Evolutionary conservation across 306 rosid genomes (phyloP).

Genomic region (Abrus pulchellus): DNA sequence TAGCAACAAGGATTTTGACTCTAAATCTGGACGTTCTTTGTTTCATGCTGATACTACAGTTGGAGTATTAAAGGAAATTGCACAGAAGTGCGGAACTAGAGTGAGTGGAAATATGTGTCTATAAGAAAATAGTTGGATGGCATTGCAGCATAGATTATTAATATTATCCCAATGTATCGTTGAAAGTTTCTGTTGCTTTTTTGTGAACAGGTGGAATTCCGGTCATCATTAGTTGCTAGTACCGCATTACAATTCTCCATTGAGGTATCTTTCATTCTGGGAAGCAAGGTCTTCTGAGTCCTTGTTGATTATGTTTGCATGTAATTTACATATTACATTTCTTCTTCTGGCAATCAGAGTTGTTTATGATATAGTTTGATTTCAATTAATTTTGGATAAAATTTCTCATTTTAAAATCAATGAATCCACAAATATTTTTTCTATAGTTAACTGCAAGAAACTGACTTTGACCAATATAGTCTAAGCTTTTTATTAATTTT

Average conservation of each 20-base stretch:
- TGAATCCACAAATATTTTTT: conserved; percentile 1
- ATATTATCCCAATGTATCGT: neutral
- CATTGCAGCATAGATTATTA: conserved; percentile 31
- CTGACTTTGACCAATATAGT: conserved; percentile 6
- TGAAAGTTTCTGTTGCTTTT: conserved; percentile 29
- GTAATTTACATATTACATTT: neutral
- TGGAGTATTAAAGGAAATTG: conserved; percentile 75
- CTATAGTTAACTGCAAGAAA: neutral
- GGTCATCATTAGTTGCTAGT: conserved; percentile 65
- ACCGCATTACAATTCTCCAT: conserved; percentile 70
- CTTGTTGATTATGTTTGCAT: conserved; percentile 30
- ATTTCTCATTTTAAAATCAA: neutral
- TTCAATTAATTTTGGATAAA: neutral
- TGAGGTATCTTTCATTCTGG: conserved; percentile 62
- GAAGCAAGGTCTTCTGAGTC: conserved; percentile 15
- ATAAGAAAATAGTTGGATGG: conserved; percentile 21
- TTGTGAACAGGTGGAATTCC: conserved; percentile 70
- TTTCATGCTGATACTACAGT: conserved; percentile 63
- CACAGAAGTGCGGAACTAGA: conserved; percentile 84
- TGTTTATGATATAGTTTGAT: neutral
- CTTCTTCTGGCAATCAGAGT: neutral
- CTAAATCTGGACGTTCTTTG: conserved; percentile 64
- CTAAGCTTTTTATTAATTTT: neutral
- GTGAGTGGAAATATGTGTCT: conserved; percentile 53
- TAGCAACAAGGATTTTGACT: conserved; percentile 66